Evolutionary conservation across 2,329 filamentous ascomycete species (phyloP).

Genomic region (Fusarium concolor): DNA sequence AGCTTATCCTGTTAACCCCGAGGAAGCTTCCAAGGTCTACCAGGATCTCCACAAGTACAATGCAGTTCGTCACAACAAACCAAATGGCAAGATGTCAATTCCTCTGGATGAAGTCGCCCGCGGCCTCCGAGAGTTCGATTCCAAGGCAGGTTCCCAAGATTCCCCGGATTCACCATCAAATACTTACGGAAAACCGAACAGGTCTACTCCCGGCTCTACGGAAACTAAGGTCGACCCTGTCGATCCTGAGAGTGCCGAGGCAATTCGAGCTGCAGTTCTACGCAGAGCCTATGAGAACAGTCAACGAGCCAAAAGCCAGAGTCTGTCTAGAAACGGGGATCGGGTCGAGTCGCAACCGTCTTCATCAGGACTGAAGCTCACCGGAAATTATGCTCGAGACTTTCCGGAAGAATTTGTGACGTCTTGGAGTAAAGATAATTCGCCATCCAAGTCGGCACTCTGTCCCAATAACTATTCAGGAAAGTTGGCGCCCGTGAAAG

Average conservation of each 20-base stretch:
- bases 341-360: conserved; percentile 8
- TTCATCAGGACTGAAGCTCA: conserved; percentile 46
- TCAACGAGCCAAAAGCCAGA: conserved; percentile 24
- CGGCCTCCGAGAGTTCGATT: conserved; percentile 55
- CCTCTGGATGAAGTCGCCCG: conserved; percentile 51
- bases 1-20: conserved; percentile 48
- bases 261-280: conserved; percentile 49
- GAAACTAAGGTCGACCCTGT: conserved; percentile 32
- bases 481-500: not conserved
- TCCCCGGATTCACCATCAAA: conserved; percentile 40
- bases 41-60: conserved; percentile 57
- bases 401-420: conserved; percentile 64
- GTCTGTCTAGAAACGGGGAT: conserved; percentile 6
- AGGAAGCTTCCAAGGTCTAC: conserved; percentile 54
- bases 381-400: conserved; percentile 62
- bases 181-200: conserved; percentile 44
- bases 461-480: conserved; percentile 35
- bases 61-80: conserved; percentile 52
- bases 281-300: conserved; percentile 43
- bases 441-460: conserved; percentile 43
- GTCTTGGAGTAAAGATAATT: conserved; percentile 54
- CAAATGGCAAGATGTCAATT: conserved; percentile 46
- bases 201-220: conserved; percentile 34
- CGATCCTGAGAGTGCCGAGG: conserved; percentile 47
- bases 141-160: conserved; percentile 46